Evolutionary conservation across 768 basidiomycete genomes (phyloP).

Genomic region (Austroboletus eburneus): DNA sequence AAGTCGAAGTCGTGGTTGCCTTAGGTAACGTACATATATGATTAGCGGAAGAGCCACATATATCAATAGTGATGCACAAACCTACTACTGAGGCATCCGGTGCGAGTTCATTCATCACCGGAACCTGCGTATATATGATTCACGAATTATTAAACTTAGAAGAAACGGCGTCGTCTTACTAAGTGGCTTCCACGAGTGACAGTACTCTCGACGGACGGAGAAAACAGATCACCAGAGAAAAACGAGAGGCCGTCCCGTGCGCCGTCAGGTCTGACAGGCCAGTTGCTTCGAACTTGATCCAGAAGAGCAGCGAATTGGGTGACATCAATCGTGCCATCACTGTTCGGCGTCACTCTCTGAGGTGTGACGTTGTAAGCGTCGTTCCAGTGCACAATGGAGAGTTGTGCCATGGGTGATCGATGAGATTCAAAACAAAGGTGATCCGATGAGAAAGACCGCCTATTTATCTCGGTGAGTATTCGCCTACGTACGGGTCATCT

Average conservation of each 20-base stretch:
- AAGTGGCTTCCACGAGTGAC: constrained; percentile 82
- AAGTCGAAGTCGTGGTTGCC: constrained; percentile 95
- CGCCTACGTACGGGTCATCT: too few relatives aligned
- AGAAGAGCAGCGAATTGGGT: constrained; percentile 45
- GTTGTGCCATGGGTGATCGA: constrained; percentile 26
- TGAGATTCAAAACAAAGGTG: too few relatives aligned
- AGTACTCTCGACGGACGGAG: constrained; percentile 62
- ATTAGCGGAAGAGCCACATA: constrained; percentile 4
- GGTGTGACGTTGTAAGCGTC: constrained; percentile 73
- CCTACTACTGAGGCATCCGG: constrained; percentile 79
- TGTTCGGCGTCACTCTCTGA: constrained; percentile 52
- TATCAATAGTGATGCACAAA: constrained; percentile 31
- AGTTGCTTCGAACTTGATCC: constrained; percentile 50
- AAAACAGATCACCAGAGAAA: constrained; percentile 84
- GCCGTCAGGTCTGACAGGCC: constrained; percentile 34
- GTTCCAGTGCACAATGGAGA: constrained; percentile 62
- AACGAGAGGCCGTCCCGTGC: constrained; percentile 64
- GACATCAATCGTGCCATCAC: constrained; percentile 65
- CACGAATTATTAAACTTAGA: background rate
- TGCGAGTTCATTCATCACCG: constrained; percentile 77
- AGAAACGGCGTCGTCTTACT: constrained; percentile 38
- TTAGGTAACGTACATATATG: constrained; percentile 21
- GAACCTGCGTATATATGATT: constrained; percentile 54
- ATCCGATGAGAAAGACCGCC: too few relatives aligned
- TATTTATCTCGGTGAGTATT: too few relatives aligned